Percentiles rank a stretch among this genome's conserved stretches.
Evolutionary conservation across 176 grass and related monocot species (phyloP).

Genomic region (Dendrocalamus sinicus): DNA sequence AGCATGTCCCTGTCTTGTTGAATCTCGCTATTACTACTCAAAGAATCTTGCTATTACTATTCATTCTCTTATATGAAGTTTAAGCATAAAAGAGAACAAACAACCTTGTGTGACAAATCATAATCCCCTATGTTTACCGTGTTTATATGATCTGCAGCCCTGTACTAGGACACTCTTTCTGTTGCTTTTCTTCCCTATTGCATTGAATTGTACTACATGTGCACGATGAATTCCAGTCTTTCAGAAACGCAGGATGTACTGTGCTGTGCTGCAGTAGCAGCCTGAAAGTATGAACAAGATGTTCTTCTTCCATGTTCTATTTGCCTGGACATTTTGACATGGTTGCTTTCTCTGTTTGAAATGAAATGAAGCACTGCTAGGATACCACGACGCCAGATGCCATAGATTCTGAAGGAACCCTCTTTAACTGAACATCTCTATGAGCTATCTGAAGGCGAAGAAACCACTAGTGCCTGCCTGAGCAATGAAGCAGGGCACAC

Average conservation of each 20-base stretch:
- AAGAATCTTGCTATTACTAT: neutral
- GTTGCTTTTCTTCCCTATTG: neutral
- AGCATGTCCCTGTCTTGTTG: neutral
- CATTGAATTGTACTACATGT: neutral
- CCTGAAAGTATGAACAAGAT: neutral
- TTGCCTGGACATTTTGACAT: neutral
- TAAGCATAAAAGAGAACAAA: neutral
- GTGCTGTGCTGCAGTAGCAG: neutral
- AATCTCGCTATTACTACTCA: neutral
- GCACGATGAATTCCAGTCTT: neutral
- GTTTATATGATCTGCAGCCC: neutral
- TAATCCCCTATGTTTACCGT: neutral
- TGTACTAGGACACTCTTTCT: neutral
- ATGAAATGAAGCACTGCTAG: no score
- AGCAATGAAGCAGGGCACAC: neutral
- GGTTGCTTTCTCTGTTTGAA: neutral
- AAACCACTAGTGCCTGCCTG: neutral
- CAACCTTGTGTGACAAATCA: constrained; percentile 9
- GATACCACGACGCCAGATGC: no score
- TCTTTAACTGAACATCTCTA: neutral
- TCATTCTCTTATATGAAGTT: neutral
- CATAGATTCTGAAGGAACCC: neutral
- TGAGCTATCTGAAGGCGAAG: neutral
- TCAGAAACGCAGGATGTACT: neutral
- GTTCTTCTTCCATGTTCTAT: neutral